Base-by-base conservation (phyloP, 1,284 basidiomycete species). In the Irpex sp. region DNA sequence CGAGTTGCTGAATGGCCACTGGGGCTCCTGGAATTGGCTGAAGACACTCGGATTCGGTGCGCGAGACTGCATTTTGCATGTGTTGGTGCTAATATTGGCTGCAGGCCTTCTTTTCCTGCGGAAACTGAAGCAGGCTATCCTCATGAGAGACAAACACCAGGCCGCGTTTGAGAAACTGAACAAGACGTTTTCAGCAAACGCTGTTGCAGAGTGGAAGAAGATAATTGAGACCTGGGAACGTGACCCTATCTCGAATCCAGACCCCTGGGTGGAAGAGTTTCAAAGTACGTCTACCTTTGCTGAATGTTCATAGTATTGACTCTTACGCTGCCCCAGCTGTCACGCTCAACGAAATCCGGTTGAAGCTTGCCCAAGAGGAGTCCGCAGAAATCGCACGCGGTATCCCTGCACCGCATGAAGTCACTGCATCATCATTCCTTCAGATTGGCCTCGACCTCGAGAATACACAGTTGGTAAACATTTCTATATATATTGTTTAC, bases 1-100 rank as follows among this genome's bases (percentile, higher is more conserved):
- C 17, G 67, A 66, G 15, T 58, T 62, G 4, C 39, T 68, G 7
- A 57, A 69, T 31, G 63, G 63, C 43, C 54, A 61, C 19, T 68
- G 60, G 19, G 61, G 65, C n/a, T 21, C 31, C 19, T 62, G 58
- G 65, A 68, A 68, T 56, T 68, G 66, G 66, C 33, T 15, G n/a
- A 66, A 66, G 50, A 53, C 54, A 15, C 21, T 65, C 6, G 21
- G 36, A 6, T 36, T 62, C 35, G 57, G 64, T 65, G 19, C 39
- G 61, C n/a, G n/a, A n/a, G n/a, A n/a, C n/a, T n/a, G n/a, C n/a
- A n/a, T n/a, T n/a, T 61, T 0, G 19, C 50, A 11, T n/a, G n/a
- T n/a, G n/a, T n/a, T 21, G 17, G 33, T 46, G 4, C 21, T 35
- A 8, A 51, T 37, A 8, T 7, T 53, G 5, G 11, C 26, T 6